Evolutionary conservation across 2,329 filamentous ascomycete genomes (phyloP).

Genomic region (Alternaria gaisen): DNA sequence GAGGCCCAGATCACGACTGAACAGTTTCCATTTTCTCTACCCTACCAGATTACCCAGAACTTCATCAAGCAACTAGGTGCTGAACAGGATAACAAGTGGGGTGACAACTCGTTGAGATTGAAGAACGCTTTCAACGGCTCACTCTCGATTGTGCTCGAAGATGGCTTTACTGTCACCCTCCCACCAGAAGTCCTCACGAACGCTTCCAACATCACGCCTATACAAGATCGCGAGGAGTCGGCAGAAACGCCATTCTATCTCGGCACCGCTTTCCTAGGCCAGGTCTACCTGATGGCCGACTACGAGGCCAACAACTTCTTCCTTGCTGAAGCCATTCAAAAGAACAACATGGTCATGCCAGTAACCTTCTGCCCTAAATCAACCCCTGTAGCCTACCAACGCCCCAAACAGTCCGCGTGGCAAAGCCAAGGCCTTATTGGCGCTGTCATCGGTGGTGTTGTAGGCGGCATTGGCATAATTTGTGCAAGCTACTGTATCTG

Average conservation of each 20-base stretch:
- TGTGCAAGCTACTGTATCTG: constrained; percentile 41
- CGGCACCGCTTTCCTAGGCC: constrained; percentile 52
- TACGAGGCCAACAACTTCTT: constrained; percentile 53
- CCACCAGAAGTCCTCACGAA: constrained; percentile 51
- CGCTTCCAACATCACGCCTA: constrained; percentile 50
- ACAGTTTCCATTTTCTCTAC: constrained; percentile 54
- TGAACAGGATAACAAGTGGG: constrained; percentile 48
- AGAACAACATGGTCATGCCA: constrained; percentile 54
- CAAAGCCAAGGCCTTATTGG: constrained; percentile 49
- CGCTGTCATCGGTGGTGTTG: constrained; percentile 50
- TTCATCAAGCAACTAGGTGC: constrained; percentile 50
- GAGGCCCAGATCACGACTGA: constrained; percentile 55
- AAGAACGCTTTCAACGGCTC: constrained; percentile 50
- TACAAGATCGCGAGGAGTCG: constrained; percentile 42
- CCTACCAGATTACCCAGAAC: constrained; percentile 52
- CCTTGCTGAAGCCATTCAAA: constrained; percentile 52
- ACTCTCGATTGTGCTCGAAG: constrained; percentile 52
- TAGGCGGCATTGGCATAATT: constrained; percentile 47
- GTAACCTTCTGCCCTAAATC: constrained; percentile 52
- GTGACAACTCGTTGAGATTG: constrained; percentile 51
- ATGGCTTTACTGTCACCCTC: constrained; percentile 53
- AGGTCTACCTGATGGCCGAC: constrained; percentile 57
- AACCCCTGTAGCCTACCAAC: constrained; percentile 45
- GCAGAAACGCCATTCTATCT: constrained; percentile 48
- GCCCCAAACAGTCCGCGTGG: constrained; percentile 41